Conservation (phyloP, 768 basidiomycete genomes). For the Suillus variegatus region DNA sequence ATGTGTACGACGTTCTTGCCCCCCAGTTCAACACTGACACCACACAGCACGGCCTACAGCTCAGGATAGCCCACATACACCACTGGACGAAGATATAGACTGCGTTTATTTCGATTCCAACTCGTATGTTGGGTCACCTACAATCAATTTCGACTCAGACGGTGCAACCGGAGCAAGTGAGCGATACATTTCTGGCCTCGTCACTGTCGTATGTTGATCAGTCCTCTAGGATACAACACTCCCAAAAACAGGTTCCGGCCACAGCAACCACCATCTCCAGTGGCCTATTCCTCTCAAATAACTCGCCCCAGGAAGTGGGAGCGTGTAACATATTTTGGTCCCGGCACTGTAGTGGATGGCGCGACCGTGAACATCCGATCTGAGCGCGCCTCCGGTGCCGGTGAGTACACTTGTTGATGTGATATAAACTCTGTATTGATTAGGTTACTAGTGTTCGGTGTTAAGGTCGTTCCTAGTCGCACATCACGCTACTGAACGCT, state of each 20-base stretch:
- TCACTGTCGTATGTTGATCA: not conserved
- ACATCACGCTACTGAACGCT: too few relatives aligned
- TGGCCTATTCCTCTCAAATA: not conserved
- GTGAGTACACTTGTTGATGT: not conserved
- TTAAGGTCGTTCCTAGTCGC: not conserved
- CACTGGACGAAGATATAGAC: not conserved
- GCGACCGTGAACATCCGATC: not conserved
- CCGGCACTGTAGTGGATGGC: not conserved
- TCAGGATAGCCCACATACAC: not conserved
- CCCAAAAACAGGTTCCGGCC: not conserved
- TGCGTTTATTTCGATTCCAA: not conserved
- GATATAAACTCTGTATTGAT: not conserved
- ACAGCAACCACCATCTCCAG: not conserved
- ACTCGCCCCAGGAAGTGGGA: not conserved
- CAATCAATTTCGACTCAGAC: not conserved
- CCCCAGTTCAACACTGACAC: not conserved
- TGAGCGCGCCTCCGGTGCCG: not conserved
- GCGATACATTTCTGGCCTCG: not conserved
- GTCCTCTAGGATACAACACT: not conserved
- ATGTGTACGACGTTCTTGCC: not conserved
- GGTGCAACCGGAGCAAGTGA: not conserved
- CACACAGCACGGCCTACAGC: not conserved
- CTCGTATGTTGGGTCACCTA: not conserved
- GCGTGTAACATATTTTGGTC: not conserved
- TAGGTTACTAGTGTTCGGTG: not conserved